phyloP scores from a whole-genome alignment of 2,329 filamentous ascomycete species.

The Trichoderma atroviride region DNA sequence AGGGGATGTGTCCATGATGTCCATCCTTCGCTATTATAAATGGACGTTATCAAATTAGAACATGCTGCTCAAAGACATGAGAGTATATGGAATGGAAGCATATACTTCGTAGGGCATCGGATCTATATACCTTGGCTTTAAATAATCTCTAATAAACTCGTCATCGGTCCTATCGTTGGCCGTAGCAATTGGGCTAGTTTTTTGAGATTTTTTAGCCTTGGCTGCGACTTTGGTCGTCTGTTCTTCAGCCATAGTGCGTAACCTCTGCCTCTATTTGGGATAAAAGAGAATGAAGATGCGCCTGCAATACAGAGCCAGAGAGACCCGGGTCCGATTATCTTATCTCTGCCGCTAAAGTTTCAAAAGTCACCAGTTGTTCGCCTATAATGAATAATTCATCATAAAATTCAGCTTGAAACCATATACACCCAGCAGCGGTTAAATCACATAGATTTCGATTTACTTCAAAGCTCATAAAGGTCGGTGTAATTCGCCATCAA shows the following conservation, averaged over 20 bases:
- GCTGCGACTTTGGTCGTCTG: not conserved
- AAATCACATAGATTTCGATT: not conserved
- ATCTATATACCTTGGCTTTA: slow-evolving; percentile 48
- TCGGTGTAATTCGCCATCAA: not conserved
- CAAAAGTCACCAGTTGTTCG: not conserved
- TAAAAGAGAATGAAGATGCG: not conserved
- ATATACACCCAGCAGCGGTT: not conserved
- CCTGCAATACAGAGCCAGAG: not conserved
- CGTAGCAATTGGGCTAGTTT: slow-evolving; percentile 46
- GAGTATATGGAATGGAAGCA: not conserved
- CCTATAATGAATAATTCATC: not conserved
- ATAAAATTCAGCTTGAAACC: not conserved
- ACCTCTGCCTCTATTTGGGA: not conserved
- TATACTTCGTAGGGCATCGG: slow-evolving; percentile 25
- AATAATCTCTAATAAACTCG: slow-evolving; percentile 52
- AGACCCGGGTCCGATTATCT: not conserved
- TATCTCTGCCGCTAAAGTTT: not conserved
- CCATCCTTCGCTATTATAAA: slow-evolving; percentile 33
- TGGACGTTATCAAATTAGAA: not conserved
- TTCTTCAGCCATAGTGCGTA: not conserved
- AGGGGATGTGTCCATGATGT: slow-evolving; percentile 55
- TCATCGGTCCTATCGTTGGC: slow-evolving; percentile 53
- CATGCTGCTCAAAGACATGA: not conserved
- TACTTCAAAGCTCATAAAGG: not conserved
- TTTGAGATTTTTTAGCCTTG: not conserved